A percentile compares a stretch with the other conserved stretches of the same genome.
These are phyloP conservation scores for Torulaspora franciscae DNA, from an alignment of 805 yeast species.

Conservation along the genomic window DNA sequence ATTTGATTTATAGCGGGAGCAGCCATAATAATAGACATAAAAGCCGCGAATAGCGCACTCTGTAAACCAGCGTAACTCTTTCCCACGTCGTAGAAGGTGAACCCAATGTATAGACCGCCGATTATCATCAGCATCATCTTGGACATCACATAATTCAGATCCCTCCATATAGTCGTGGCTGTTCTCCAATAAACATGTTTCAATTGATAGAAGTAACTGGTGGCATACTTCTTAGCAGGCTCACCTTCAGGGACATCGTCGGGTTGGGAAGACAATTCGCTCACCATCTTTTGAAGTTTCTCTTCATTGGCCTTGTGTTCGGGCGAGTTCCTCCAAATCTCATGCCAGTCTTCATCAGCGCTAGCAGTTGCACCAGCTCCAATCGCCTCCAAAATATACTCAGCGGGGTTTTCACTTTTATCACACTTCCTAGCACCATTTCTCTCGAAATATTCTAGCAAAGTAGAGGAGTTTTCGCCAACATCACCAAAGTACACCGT, in stretches of 20 bases:
- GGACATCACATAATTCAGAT: slow-evolving; percentile 56
- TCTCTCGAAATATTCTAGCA: slow-evolving; percentile 57
- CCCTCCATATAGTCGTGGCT: slow-evolving; percentile 48
- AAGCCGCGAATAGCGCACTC: slow-evolving; percentile 55
- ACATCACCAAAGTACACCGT: slow-evolving; percentile 39
- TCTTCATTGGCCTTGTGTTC: slow-evolving; percentile 33
- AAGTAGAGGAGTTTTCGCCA: slow-evolving; percentile 41
- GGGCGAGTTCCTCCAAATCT: slow-evolving; percentile 49
- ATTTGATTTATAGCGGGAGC: slow-evolving; percentile 58
- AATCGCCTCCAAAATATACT: slow-evolving; percentile 43
- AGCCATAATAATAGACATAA: slow-evolving; percentile 52
- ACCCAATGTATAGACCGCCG: slow-evolving; percentile 64
- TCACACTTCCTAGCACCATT: slow-evolving; percentile 62
- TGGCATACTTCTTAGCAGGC: slow-evolving; percentile 25
- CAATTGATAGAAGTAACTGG: slow-evolving; percentile 45
- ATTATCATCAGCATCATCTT: slow-evolving; percentile 47
- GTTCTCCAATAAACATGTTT: slow-evolving; percentile 40
- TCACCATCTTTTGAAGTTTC: slow-evolving; percentile 31
- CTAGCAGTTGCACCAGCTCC: slow-evolving; percentile 45
- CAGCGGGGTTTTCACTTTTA: slow-evolving; percentile 41
- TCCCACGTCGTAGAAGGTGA: slow-evolving; percentile 59
- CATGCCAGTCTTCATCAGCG: slow-evolving; percentile 51
- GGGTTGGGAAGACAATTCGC: slow-evolving; percentile 18
- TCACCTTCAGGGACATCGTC: slow-evolving; percentile 3
- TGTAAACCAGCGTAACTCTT: slow-evolving; percentile 50